Conservation (phyloP, 805 yeast species). For the Jamesozyma piceae region DNA sequence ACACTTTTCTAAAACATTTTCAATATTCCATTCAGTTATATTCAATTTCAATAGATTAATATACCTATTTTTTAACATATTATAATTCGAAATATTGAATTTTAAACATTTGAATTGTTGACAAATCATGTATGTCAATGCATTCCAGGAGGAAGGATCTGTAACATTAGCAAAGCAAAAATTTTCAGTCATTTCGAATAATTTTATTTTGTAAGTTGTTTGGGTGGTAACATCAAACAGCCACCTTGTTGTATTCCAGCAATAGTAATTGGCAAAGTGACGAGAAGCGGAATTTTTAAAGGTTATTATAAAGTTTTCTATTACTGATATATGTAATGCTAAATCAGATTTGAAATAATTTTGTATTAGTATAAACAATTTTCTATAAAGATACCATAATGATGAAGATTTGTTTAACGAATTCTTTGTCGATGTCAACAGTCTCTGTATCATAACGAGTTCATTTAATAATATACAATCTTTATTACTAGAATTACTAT, state of each 20-base stretch:
- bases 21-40: neutral
- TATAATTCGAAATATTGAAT: slow-evolving; percentile 8
- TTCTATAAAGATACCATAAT: slow-evolving; percentile 30
- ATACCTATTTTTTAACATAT: slow-evolving; percentile 1
- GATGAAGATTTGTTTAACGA: slow-evolving; percentile 34
- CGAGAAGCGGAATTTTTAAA: slow-evolving; percentile 21
- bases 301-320: slow-evolving; percentile 2
- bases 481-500: neutral
- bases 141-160: slow-evolving; percentile 33
- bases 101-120: slow-evolving; percentile 3
- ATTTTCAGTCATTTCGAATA: slow-evolving; percentile 10
- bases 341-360: neutral
- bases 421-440: slow-evolving; percentile 29
- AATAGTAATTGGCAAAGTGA: slow-evolving; percentile 33
- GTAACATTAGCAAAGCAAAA: slow-evolving; percentile 22
- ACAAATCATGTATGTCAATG: slow-evolving; percentile 17
- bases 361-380: slow-evolving; percentile 15
- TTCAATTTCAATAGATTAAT: neutral
- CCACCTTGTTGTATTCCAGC: slow-evolving; percentile 34
- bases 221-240: slow-evolving; percentile 17
- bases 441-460: slow-evolving; percentile 11
- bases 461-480: slow-evolving; percentile 12
- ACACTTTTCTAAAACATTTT: neutral
- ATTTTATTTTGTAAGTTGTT: slow-evolving; percentile 2
- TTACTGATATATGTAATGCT: slow-evolving; percentile 2